These are phyloP conservation scores for Aspergillus panamensis DNA, from an alignment of 495 filamentous ascomycete genomes.

Conservation along the genomic window DNA sequence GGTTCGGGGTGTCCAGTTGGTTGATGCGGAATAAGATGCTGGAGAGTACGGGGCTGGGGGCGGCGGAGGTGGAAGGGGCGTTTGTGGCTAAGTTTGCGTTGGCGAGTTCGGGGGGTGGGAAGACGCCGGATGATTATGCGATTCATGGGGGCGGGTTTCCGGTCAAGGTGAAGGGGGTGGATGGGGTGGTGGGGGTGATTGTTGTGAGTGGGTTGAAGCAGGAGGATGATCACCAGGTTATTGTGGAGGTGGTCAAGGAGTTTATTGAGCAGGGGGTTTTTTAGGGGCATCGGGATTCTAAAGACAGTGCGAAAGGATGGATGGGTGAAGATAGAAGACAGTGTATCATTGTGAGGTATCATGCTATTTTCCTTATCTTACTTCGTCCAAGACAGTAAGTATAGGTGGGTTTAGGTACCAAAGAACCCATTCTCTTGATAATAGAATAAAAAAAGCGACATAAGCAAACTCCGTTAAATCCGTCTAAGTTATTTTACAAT, in stretches of 20 bases:
- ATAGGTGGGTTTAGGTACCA: not conserved
- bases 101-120: conserved; percentile 36
- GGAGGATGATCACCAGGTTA: conserved; percentile 72
- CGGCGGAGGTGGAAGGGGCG: conserved; percentile 49
- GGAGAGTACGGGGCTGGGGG: conserved; percentile 19
- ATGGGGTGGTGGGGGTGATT: conserved; percentile 68
- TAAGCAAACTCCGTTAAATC: conserved; percentile 44
- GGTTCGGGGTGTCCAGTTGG: conserved; percentile 67
- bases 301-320: not conserved
- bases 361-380: conserved; percentile 22
- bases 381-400: not conserved
- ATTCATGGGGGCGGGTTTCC: conserved; percentile 74
- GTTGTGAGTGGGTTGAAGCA: conserved; percentile 75
- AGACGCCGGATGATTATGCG: conserved; percentile 58
- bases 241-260: conserved; percentile 45
- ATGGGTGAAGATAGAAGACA: not conserved
- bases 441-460: conserved; percentile 22
- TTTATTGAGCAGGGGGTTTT: conserved; percentile 26
- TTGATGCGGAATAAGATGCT: conserved; percentile 59
- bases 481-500: conserved; percentile 62
- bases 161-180: conserved; percentile 63
- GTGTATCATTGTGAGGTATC: conserved; percentile 30
- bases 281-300: not conserved
- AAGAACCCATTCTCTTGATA: not conserved
- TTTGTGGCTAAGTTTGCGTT: conserved; percentile 58